A percentile compares a stretch with the other conserved stretches of the same genome.
These are phyloP conservation scores for Dioscorea cayenensis DNA, from an alignment of 116 monocot genomes.

Conservation along the genomic window DNA sequence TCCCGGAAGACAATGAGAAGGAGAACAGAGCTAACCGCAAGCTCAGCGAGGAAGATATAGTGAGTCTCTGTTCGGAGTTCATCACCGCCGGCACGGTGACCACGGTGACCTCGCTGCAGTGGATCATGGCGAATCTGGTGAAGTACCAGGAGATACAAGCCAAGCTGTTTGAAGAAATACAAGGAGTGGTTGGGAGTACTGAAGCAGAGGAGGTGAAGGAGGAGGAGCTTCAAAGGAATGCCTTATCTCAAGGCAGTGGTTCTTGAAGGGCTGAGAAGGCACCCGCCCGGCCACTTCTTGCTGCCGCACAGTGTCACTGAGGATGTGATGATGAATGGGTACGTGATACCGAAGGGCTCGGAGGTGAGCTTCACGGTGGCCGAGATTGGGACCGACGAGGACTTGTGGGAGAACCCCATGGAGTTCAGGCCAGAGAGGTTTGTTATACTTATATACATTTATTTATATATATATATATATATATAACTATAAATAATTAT, in stretches of 20 bases:
- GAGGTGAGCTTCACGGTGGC: neutral
- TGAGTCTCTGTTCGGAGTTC: constrained; percentile 3
- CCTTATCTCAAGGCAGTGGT: constrained; percentile 22
- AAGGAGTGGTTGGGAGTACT: neutral
- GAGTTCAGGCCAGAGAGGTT: neutral
- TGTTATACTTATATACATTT: too few species aligned
- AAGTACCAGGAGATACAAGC: neutral
- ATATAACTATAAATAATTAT: too few species aligned
- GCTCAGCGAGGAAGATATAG: neutral
- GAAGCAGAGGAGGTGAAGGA: neutral
- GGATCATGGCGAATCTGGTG: constrained; percentile 1
- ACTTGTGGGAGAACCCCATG: neutral
- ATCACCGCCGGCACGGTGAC: constrained; percentile 8
- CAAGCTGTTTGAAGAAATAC: neutral
- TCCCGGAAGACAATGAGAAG: constrained; percentile 11
- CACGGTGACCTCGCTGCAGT: constrained; percentile 2
- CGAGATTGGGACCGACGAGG: neutral
- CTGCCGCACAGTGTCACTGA: constrained; percentile 8
- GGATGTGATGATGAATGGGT: neutral
- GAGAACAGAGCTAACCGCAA: neutral
- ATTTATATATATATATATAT: too few species aligned
- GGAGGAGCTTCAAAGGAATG: constrained; percentile 4
- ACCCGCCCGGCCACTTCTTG: constrained; percentile 12
- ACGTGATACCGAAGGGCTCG: neutral
- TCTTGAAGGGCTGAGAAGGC: constrained; percentile 12